Percentiles rank a stretch among this genome's conserved stretches.
These are phyloP conservation scores for Vanrija sp. DNA, from an alignment of 1,284 basidiomycete genomes.

Conservation along the genomic window DNA sequence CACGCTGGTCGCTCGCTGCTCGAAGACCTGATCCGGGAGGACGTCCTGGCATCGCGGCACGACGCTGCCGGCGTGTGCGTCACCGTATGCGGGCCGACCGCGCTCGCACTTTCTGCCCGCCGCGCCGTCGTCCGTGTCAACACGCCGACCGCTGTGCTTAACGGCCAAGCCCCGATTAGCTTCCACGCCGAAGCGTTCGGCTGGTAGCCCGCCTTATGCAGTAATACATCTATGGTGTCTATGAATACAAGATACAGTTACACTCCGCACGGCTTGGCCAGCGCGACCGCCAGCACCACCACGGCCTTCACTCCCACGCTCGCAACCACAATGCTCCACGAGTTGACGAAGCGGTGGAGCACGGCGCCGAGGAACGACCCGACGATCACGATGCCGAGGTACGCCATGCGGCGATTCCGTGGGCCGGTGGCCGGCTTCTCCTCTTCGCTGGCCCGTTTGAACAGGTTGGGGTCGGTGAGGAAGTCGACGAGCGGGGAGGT, in stretches of 20 bases:
- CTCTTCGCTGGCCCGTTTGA: slow-evolving; percentile 10
- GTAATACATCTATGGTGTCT: too few relatives aligned
- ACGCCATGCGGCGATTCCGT: slow-evolving; percentile 34
- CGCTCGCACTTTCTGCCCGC: slow-evolving; percentile 17
- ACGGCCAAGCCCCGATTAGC: slow-evolving; percentile 24
- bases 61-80: slow-evolving; percentile 5
- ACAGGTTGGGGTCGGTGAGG: slow-evolving; percentile 34
- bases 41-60: slow-evolving; percentile 3
- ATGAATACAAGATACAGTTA: too few relatives aligned
- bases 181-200: slow-evolving; percentile 32
- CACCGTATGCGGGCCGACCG: slow-evolving; percentile 26
- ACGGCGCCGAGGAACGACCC: slow-evolving; percentile 38
- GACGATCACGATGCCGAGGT: slow-evolving; percentile 31
- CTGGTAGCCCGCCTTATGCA: slow-evolving; percentile 14
- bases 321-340: slow-evolving; percentile 31
- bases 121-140: slow-evolving; percentile 22
- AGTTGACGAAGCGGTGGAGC: slow-evolving; percentile 30
- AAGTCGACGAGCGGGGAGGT: slow-evolving; percentile 42
- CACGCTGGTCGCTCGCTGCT: slow-evolving; percentile 14
- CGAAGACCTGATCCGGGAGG: slow-evolving; percentile 7
- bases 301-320: slow-evolving; percentile 25
- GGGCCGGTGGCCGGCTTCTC: slow-evolving; percentile 7
- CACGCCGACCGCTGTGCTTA: slow-evolving; percentile 13
- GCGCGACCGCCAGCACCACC: too few relatives aligned
- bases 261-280: too few relatives aligned